A percentile compares a stretch with the other conserved stretches of the same genome.
phyloP scores from a whole-genome alignment of 202 grass and related monocot genomes.

The Alloteropsis angusta region DNA sequence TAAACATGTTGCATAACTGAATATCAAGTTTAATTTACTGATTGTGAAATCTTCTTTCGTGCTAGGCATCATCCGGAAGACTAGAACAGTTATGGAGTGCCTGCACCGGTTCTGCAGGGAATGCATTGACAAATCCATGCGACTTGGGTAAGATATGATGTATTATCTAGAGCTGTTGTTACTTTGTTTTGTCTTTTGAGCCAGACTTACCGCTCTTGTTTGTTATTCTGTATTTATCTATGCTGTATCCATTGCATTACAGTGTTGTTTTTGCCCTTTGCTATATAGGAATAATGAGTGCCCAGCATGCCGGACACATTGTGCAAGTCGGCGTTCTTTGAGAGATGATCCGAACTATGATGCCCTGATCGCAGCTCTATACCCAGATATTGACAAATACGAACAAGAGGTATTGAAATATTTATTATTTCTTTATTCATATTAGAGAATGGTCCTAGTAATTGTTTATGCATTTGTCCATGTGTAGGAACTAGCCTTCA shows the following conservation, averaged over 20 bases:
- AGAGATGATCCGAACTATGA: constrained; percentile 74
- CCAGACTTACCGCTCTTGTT: neutral
- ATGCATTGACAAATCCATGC: constrained; percentile 86
- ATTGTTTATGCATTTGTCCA: neutral
- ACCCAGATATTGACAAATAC: constrained; percentile 68
- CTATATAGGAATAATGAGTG: constrained; percentile 62
- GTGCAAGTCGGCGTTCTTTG: constrained; percentile 71
- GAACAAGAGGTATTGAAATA: constrained; percentile 51
- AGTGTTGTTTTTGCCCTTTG: constrained; percentile 10
- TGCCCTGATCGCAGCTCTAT: constrained; percentile 52
- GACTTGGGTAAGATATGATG: constrained; percentile 51
- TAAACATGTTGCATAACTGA: constrained; percentile 9
- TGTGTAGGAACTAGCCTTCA: constrained; percentile 59
- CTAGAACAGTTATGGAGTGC: constrained; percentile 82
- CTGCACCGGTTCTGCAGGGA: constrained; percentile 74
- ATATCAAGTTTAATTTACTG: constrained; percentile 9
- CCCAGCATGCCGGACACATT: constrained; percentile 64
- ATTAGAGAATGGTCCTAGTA: neutral
- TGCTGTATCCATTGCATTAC: neutral
- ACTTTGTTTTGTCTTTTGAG: neutral
- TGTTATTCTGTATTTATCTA: neutral
- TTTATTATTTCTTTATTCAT: constrained; percentile 2
- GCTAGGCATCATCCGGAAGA: constrained; percentile 78
- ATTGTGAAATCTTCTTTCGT: constrained; percentile 4
- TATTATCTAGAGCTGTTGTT: neutral